These are phyloP conservation scores for Mycosphaerella arachidis DNA, from an alignment of 2,329 filamentous ascomycete species.

Conservation along the genomic window DNA sequence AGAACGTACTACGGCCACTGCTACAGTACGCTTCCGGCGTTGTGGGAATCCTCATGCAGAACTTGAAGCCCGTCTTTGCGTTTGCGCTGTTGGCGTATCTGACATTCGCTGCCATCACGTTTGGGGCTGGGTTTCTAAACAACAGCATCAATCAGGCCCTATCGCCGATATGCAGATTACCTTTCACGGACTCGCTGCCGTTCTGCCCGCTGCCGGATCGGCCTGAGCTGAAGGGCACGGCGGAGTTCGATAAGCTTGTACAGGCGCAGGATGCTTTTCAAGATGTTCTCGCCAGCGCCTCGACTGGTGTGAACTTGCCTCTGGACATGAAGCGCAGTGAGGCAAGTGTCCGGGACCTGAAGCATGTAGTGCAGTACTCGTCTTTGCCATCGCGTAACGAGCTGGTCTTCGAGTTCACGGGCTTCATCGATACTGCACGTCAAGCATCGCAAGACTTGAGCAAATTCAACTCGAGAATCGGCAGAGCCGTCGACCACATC, in stretches of 20 bases:
- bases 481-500: slow-evolving; percentile 67
- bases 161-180: slow-evolving; percentile 66
- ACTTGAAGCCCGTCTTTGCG: slow-evolving; percentile 61
- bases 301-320: slow-evolving; percentile 62
- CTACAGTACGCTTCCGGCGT: slow-evolving; percentile 53
- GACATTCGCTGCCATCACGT: slow-evolving; percentile 54
- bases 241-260: slow-evolving; percentile 73
- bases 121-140: slow-evolving; percentile 60
- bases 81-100: slow-evolving; percentile 59
- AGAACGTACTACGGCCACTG: slow-evolving; percentile 33
- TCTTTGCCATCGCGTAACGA: slow-evolving; percentile 63
- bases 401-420: slow-evolving; percentile 69
- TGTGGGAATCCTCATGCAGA: slow-evolving; percentile 55
- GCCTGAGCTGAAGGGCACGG: slow-evolving; percentile 28
- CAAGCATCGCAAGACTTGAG: slow-evolving; percentile 63
- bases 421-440: slow-evolving; percentile 66
- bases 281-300: slow-evolving; percentile 64
- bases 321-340: slow-evolving; percentile 77
- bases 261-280: slow-evolving; percentile 71
- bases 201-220: slow-evolving; percentile 49
- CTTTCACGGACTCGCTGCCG: slow-evolving; percentile 59
- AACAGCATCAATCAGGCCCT: slow-evolving; percentile 58
- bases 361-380: slow-evolving; percentile 67
- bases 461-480: slow-evolving; percentile 72
- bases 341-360: slow-evolving; percentile 67